Percentiles rank a stretch among this genome's conserved stretches.
These are phyloP conservation scores for Nicotiana obtusifolia DNA, from an alignment of 257 asterid genomes.

Conservation along the genomic window DNA sequence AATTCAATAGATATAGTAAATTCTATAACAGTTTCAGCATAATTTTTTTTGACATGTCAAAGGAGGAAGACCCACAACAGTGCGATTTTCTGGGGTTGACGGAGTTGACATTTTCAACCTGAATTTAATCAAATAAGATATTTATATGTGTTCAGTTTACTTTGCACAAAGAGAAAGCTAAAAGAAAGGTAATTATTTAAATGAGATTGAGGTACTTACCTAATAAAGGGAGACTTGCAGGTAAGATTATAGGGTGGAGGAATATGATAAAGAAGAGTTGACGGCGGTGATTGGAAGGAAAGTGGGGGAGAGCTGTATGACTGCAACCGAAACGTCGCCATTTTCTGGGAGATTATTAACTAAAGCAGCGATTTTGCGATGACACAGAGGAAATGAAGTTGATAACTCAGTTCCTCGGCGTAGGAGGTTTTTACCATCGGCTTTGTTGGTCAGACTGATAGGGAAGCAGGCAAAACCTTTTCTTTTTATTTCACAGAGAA, in stretches of 20 bases:
- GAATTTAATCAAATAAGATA: not conserved
- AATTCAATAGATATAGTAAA: not conserved
- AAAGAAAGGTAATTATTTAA: not conserved
- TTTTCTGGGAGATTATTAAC: not conserved
- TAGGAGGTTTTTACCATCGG: not conserved
- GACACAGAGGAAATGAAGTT: not conserved
- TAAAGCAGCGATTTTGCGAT: not conserved
- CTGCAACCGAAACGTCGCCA: not conserved
- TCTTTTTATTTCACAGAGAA: not conserved
- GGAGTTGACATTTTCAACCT: slow-evolving; percentile 4
- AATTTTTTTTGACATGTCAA: not conserved
- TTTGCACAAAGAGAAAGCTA: not conserved
- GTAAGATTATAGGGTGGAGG: not conserved
- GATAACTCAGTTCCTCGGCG: not conserved
- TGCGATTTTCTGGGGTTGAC: not conserved
- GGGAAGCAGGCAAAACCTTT: not conserved
- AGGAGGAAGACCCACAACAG: not conserved
- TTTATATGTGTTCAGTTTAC: not conserved
- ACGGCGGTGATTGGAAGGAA: not conserved
- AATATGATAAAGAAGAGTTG: not conserved
- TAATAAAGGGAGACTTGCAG: not conserved
- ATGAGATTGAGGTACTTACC: not conserved
- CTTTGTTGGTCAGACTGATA: not conserved
- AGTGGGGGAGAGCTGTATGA: not conserved
- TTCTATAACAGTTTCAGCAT: not conserved